Base-by-base conservation (phyloP, 169 alveolate genomes). In the Eimeria necatrix region DNA sequence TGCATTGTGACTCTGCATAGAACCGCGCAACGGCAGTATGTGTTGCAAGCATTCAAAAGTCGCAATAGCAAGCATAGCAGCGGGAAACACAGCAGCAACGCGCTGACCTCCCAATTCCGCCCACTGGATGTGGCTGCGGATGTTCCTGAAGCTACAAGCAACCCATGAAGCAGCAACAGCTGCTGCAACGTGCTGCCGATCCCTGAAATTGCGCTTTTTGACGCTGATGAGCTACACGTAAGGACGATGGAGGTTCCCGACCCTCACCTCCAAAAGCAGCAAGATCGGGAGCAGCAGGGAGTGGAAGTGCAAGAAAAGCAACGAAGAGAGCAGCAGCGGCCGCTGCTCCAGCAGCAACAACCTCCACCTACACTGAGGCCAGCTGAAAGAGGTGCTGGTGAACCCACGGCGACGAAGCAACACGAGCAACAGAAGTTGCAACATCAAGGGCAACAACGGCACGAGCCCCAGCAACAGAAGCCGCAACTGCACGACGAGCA, bases 121-220 rank as follows among this genome's bases (percentile, higher is more conserved):
- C 53, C 51, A n/a, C 4, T 76, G n/a, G 52, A 53, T 52, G 64
- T 22, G 90, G 90, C 56, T 51, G 90, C 90, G 90, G 73, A 81
- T 81, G 90, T 51, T 53, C 73, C 18, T 41, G 52, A 46, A 49
- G 53, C 7, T 52, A 53, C 4, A 70, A 81, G 90, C 90, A 53
- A 41, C 60, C 26, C 52, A 41, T 51, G 73, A 74, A 53, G 87
- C 87, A 48, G 87, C 87, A 76, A 64, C 87, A 18, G 73, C 87
- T 76, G 90, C 90, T 81, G 90, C 90, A 81, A 22, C 20, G 56
- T 81, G 90, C 90, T 81, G 90, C 20, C 52, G 90, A 81, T 3
- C 53, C 73, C 59, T 4, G 32, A 49, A 32, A 49, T 22, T 46
- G 61, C 32, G n/a, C n/a, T 81, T n/a, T 48, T 61, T 51, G 90